These are phyloP conservation scores for Musa troglodytarum DNA, from an alignment of 176 grass and related monocot genomes.

Conservation along the genomic window DNA sequence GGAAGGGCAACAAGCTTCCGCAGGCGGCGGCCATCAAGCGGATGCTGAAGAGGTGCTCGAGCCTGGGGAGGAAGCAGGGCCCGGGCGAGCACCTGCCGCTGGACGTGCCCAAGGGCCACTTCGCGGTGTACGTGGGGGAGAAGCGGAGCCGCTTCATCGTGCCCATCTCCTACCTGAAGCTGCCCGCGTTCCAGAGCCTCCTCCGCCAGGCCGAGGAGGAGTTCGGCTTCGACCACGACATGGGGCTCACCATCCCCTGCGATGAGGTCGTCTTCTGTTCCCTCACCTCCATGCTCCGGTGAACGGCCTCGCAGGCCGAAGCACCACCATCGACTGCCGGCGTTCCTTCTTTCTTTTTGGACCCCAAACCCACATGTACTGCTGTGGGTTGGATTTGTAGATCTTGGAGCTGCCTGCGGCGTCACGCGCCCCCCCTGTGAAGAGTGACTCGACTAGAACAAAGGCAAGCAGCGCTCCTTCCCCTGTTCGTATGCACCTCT, in stretches of 20 bases:
- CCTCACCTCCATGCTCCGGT: neutral
- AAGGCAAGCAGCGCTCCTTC: neutral
- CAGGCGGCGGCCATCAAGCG: constrained; percentile 4
- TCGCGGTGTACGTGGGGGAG: constrained; percentile 19
- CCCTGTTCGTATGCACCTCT: neutral
- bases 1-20: neutral
- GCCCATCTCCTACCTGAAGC: constrained; percentile 6
- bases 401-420: neutral
- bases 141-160: constrained; percentile 13
- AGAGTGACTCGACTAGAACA: neutral
- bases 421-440: neutral
- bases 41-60: constrained; percentile 15
- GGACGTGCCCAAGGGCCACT: constrained; percentile 19
- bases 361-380: neutral
- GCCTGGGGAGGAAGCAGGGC: constrained; percentile 1
- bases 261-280: constrained; percentile 15
- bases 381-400: neutral
- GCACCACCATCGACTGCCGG: neutral
- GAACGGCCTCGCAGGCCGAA: neutral
- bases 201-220: constrained; percentile 16
- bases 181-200: constrained; percentile 4
- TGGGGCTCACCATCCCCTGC: constrained; percentile 17
- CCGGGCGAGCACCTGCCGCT: neutral
- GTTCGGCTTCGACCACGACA: constrained; percentile 16
- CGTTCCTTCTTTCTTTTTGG: neutral